Evolutionary conservation across 495 filamentous ascomycete genomes (phyloP).

Genomic region (Aspergillus coremiiformis): DNA sequence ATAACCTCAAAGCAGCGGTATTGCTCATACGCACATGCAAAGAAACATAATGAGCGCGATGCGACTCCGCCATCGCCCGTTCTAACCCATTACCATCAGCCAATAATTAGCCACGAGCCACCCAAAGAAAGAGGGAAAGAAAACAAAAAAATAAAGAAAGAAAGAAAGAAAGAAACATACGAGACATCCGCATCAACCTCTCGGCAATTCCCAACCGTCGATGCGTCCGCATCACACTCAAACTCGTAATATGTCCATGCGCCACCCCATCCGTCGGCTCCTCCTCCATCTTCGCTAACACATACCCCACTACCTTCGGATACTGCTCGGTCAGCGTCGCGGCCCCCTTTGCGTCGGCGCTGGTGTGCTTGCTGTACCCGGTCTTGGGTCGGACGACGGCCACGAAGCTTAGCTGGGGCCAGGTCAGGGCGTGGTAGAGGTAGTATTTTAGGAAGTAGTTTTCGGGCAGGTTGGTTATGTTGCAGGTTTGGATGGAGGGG

Average conservation of each 20-base stretch:
- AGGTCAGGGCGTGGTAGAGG: constrained; percentile 96
- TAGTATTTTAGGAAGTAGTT: constrained; percentile 99
- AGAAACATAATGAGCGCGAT: constrained; percentile 83
- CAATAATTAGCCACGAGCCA: no score
- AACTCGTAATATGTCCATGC: constrained; percentile 92
- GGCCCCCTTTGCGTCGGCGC: constrained; percentile 8
- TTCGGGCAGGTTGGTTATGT: constrained; percentile 97
- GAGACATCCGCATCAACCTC: constrained; percentile 91
- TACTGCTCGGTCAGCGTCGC: constrained; percentile 60
- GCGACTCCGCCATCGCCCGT: constrained; percentile 92
- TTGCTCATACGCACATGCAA: constrained; percentile 94
- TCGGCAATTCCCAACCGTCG: constrained; percentile 84
- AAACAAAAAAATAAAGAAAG: not conserved
- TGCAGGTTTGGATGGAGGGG: constrained; percentile 96
- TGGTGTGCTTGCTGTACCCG: constrained; percentile 30
- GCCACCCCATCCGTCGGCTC: constrained; percentile 84
- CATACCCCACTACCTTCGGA: constrained; percentile 97
- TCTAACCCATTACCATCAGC: constrained; percentile 43
- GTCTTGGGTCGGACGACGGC: constrained; percentile 82
- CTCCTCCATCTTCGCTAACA: constrained; percentile 99
- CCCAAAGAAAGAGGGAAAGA: not conserved
- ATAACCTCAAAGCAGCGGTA: constrained; percentile 79
- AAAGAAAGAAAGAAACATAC: constrained; percentile 47
- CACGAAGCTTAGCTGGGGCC: constrained; percentile 94
- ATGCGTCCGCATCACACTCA: constrained; percentile 97